phyloP scores from a whole-genome alignment of 108 stramenopile genomes.

The Skeletonema marinoi region DNA sequence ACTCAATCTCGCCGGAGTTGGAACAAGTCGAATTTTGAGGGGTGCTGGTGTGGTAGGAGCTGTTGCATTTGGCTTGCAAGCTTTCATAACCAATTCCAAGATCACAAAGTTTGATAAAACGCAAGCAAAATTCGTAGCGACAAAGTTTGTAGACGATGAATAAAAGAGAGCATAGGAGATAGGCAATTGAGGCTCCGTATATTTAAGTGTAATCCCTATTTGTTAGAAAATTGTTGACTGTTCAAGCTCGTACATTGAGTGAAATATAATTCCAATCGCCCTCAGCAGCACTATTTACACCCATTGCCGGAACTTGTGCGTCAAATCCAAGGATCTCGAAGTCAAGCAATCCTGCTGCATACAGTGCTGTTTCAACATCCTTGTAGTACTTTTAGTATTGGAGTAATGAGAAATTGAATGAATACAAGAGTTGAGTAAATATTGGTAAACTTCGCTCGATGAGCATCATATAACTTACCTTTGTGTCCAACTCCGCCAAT shows the following conservation, averaged over 20 bases:
- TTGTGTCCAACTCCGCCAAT: constrained; percentile 61
- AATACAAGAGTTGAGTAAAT: too few species aligned
- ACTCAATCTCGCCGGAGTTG: constrained; percentile 76
- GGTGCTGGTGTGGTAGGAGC: constrained; percentile 64
- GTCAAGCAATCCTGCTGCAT: constrained; percentile 43
- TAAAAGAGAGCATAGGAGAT: constrained; percentile 12
- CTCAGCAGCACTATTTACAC: background rate
- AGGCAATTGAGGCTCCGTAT: background rate
- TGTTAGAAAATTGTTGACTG: background rate
- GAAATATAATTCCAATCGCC: background rate
- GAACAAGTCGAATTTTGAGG: constrained; percentile 46
- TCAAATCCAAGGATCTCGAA: constrained; percentile 1
- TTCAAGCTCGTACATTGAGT: background rate
- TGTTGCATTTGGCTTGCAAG: constrained; percentile 70
- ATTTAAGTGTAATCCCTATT: background rate
- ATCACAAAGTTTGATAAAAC: constrained; percentile 92
- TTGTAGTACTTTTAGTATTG: constrained; percentile 25
- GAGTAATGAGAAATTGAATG: too few species aligned
- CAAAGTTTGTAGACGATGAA: constrained; percentile 70
- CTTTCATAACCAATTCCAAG: constrained; percentile 69
- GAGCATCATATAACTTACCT: too few species aligned
- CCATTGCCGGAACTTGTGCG: background rate
- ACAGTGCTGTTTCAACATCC: constrained; percentile 59
- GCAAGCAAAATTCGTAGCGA: constrained; percentile 71
- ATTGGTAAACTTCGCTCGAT: too few species aligned